phyloP scores from a whole-genome alignment of 345 rosid genomes.

The Brassica carinata region DNA sequence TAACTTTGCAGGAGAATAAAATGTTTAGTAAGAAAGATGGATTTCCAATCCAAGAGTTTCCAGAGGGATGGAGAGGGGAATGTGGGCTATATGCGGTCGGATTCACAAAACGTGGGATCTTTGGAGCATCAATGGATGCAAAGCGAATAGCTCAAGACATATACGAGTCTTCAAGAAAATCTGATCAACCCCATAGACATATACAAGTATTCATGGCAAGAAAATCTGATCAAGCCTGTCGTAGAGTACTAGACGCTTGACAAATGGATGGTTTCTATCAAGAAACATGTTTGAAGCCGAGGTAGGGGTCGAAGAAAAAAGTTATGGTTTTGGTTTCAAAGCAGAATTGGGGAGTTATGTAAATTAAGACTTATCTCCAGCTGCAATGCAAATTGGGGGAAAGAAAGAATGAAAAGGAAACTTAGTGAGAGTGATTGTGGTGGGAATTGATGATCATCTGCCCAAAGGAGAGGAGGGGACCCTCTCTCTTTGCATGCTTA shows the following conservation, averaged over 20 bases:
- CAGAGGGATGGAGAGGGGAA: not conserved
- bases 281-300: not conserved
- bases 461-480: constrained; percentile 45
- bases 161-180: not conserved
- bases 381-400: not conserved
- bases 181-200: not conserved
- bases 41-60: not conserved
- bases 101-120: not conserved
- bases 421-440: constrained; percentile 40
- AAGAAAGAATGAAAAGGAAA: not conserved
- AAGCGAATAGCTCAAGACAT: not conserved
- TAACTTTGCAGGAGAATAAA: not conserved
- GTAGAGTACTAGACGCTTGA: not conserved
- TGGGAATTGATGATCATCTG: constrained; percentile 46
- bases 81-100: not conserved
- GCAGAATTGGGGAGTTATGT: not conserved
- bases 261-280: not conserved
- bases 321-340: not conserved
- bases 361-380: constrained; percentile 1
- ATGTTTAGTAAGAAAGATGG: not conserved
- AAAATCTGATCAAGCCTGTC: not conserved
- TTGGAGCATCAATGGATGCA: constrained; percentile 2
- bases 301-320: not conserved
- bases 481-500: constrained; percentile 47
- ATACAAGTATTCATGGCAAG: not conserved